Evolutionary conservation across 2,329 filamentous ascomycete genomes (phyloP).

Genomic region (Talaromyces sp.): DNA sequence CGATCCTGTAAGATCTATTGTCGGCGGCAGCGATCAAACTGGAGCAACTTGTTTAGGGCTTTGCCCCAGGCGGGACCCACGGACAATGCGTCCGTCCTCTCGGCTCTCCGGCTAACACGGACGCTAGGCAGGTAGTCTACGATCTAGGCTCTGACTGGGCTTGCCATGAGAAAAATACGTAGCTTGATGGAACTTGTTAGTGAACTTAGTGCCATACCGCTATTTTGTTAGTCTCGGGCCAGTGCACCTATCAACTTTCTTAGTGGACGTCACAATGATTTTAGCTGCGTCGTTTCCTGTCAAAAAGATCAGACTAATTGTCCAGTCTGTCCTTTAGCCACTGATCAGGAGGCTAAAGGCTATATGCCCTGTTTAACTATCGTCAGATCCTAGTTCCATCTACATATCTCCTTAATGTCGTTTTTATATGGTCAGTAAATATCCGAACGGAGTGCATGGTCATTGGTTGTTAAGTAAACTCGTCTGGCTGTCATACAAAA

Average conservation of each 20-base stretch:
- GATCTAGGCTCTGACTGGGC: neutral
- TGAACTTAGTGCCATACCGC: neutral
- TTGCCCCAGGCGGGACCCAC: conserved; percentile 1
- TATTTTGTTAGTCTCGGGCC: neutral
- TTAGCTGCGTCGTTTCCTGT: neutral
- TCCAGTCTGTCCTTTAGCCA: neutral
- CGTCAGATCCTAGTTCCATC: conserved; percentile 8
- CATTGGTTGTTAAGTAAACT: neutral
- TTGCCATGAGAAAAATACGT: neutral
- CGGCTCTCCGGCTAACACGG: conserved; percentile 1
- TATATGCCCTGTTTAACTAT: neutral
- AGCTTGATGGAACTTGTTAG: neutral
- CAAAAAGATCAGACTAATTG: neutral
- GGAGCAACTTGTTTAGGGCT: neutral
- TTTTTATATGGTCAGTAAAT: neutral
- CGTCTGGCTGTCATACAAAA: neutral
- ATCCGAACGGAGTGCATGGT: neutral
- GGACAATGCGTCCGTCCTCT: conserved; percentile 4
- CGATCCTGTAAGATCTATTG: neutral
- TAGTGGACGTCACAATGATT: neutral
- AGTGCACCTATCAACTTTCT: neutral
- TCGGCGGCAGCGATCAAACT: neutral
- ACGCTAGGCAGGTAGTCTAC: neutral
- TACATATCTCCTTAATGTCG: neutral
- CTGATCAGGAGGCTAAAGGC: neutral